Base-by-base conservation (phyloP, 305 asterid species). In the Fraxinus sp. region DNA sequence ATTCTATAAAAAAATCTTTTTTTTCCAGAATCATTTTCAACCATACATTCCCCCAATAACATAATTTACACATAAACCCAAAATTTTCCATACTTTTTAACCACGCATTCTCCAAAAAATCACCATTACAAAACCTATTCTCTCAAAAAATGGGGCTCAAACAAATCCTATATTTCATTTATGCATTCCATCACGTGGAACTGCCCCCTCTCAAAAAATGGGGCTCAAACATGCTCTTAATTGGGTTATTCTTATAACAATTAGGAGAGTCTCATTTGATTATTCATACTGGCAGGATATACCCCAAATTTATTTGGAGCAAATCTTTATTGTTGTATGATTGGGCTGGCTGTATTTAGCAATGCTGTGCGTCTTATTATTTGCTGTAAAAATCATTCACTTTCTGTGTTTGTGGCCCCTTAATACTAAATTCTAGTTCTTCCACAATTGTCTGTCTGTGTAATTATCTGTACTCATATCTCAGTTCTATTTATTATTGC, bases 261-360 rank as follows among this genome's bases (percentile, higher is more conserved):
- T 68, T 68, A 28, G 71, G 74, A 66, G 74, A 26, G 37, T 11
- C 18, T 68, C 74, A 3, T 68, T 68, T 11, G 36, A 28, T 66
- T 68, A 28, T 68, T 28, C 37, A 68, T 62, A 22, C 9, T 0
- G 36, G 74, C 74, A 2, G 35, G 74, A 68, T 68, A 5, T 68
- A 5, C 36, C 18, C 35, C 20, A 68, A 24, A 26, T 68, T 26
- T 68, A 68, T 28, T 68, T 18, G 74, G 74, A 28, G 36, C 74
- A 28, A 2, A 30, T 7, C 74, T 68, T 68, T 10, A 11, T 26
- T 68, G 36, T 26, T 68, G 18, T 68, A 26, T 4, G 36, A 26
- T 10, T 28, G 74, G 37, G 74, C 37, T 68, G 74, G 37, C 74
- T 68, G 74, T 68, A 68, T 68, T 68, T 68, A 18, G 74, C 74